Evolutionary conservation across 441 rosid species (phyloP), one percentile per base, ranked within the genome.

Genomic region (Biscutella laevigata): DNA sequence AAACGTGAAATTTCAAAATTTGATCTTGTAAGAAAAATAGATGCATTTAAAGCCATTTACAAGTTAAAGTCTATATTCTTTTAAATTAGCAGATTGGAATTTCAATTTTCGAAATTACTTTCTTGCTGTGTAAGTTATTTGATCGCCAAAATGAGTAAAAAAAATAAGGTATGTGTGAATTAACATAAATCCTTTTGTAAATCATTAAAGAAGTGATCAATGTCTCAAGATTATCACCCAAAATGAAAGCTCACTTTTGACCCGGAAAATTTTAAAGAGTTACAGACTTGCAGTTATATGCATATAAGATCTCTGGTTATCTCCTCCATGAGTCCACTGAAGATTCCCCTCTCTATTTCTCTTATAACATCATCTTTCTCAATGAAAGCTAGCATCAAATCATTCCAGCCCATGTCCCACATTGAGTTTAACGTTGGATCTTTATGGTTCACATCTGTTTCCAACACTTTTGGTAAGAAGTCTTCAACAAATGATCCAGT

Each of bases 371-470:
- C 89, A 40, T 85, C 86, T 59, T 72, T 81, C 61, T 80, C 84
- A 6, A 77, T 45, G 53, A 80, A 75, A 8, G 74, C 71, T 17
- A 66, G 36, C 77, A 60, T 64, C 42, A 33, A 52, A 29, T 60
- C 69, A 9, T 76, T 71, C 97, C 99, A 88, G 10, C 86, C 91
- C 53, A 69, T 64, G 32, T 88, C 95, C 95, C 99, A 88, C 90
- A 81, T 84, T 29, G 85, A 86, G 63, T 84, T 83, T 51, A 84
- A 33, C 57, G 74, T 84, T 15, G 81, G 79, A 22, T 81, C 80
- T 50, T 63, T 66, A 44, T 65, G 26, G 29, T 73, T 14, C 16
- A 88, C 68, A 61, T 92, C 95, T 35, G 49, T 61, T 60, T 79
- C 88, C 24, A 88, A 72, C 78, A 84, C 79, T 68, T 79, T n/a